Percentiles rank a stretch among this genome's conserved stretches.
Conservation (phyloP, 2,329 filamentous ascomycete genomes). For the Macrophomina tecta region DNA sequence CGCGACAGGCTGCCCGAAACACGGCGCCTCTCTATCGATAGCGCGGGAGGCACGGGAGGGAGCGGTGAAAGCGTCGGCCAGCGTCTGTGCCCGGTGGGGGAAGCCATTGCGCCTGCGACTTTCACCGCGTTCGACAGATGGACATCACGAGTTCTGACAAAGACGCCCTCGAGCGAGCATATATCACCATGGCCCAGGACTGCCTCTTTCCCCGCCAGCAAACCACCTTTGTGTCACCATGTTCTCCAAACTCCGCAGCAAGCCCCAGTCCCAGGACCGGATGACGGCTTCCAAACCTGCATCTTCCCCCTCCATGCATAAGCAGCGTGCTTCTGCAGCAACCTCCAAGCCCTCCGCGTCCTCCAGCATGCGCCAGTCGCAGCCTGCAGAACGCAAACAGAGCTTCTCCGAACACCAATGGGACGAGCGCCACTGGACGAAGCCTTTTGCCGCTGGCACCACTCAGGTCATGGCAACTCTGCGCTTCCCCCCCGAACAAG, state of each 20-base stretch:
- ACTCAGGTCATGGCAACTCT: constrained; percentile 20
- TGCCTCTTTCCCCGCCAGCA: background rate
- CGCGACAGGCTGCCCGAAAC: constrained; percentile 22
- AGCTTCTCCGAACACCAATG: constrained; percentile 23
- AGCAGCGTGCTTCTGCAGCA: constrained; percentile 15
- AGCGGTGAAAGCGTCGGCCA: constrained; percentile 19
- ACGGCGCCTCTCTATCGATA: constrained; percentile 8
- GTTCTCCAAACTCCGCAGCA: constrained; percentile 15
- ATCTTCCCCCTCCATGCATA: constrained; percentile 15
- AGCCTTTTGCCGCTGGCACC: constrained; percentile 4
- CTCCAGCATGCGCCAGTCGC: constrained; percentile 5
- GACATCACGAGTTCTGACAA: constrained; percentile 22
- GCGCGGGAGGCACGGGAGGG: background rate
- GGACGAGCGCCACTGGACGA: constrained; percentile 25
- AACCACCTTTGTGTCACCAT: background rate
- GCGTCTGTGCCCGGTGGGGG: constrained; percentile 23
- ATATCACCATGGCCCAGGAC: constrained; percentile 17
- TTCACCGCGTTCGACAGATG: background rate
- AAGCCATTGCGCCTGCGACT: constrained; percentile 2
- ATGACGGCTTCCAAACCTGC: constrained; percentile 4
- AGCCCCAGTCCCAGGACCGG: constrained; percentile 3
- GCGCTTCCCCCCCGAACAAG: constrained; percentile 5
- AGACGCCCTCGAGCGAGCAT: background rate
- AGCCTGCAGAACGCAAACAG: background rate
- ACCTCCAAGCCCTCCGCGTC: background rate